Evolutionary conservation across 2,329 filamentous ascomycete species (phyloP).

Genomic region (Colletotrichum cordylinicola): DNA sequence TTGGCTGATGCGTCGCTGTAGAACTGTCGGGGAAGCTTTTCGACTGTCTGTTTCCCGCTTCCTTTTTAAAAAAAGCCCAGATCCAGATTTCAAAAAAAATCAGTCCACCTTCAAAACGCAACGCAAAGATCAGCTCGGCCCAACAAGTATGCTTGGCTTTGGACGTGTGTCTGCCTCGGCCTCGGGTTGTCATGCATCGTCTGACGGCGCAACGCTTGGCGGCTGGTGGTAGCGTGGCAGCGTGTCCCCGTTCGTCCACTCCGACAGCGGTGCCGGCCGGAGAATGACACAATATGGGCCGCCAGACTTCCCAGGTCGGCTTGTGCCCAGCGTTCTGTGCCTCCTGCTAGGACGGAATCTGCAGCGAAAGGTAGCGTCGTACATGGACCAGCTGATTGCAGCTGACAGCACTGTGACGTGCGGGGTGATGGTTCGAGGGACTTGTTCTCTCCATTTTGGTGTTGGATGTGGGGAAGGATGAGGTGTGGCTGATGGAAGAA

Average conservation of each 20-base stretch:
- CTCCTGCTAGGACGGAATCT: background rate
- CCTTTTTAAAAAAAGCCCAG: background rate
- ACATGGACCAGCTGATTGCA: background rate
- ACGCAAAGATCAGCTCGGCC: background rate
- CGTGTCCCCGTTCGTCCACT: background rate
- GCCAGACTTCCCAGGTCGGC: background rate
- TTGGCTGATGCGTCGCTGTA: background rate
- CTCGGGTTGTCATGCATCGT: conserved; percentile 3
- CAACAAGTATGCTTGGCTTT: background rate
- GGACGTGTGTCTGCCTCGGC: background rate
- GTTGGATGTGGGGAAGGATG: background rate
- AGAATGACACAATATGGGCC: background rate
- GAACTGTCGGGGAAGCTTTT: background rate
- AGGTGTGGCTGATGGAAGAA: background rate
- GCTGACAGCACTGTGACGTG: background rate
- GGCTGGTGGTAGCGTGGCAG: background rate
- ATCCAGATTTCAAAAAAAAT: background rate
- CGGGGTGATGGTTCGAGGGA: background rate
- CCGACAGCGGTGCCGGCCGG: conserved; percentile 18
- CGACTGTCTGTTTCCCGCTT: background rate
- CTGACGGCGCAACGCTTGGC: conserved; percentile 15
- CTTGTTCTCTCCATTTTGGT: background rate
- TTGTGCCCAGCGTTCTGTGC: background rate
- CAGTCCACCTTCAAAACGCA: conserved; percentile 3
- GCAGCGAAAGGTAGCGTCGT: background rate